These are phyloP conservation scores for Rhizomucor miehei DNA, from an alignment of 371 early-diverging fungal genomes.

Conservation along the genomic window DNA sequence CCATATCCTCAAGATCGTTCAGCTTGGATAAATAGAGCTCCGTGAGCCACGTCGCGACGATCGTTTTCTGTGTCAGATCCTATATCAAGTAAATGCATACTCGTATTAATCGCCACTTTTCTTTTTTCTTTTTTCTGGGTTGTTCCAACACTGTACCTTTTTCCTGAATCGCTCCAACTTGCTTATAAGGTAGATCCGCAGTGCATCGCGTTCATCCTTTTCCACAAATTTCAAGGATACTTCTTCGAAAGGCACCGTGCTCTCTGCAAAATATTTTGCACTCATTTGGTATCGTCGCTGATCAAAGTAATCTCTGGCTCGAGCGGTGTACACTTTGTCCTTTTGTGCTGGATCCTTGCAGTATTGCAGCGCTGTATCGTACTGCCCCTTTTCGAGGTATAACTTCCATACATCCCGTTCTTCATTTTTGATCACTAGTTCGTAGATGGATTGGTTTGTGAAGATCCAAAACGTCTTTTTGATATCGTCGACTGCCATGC, in stretches of 20 bases:
- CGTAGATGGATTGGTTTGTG: constrained; percentile 75
- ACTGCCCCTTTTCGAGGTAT: constrained; percentile 72
- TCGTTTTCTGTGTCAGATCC: constrained; percentile 79
- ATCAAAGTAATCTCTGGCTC: constrained; percentile 83
- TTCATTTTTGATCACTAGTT: constrained; percentile 84
- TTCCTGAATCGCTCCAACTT: constrained; percentile 62
- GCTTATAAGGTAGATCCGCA: constrained; percentile 70
- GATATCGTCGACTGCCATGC: constrained; percentile 69
- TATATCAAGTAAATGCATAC: constrained; percentile 19
- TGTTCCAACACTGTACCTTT: too few relatives aligned
- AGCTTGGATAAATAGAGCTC: constrained; percentile 80
- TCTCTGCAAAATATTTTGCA: constrained; percentile 84
- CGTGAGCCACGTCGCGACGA: constrained; percentile 86
- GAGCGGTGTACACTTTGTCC: constrained; percentile 75
- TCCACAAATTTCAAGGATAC: constrained; percentile 76
- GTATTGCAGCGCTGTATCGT: constrained; percentile 72
- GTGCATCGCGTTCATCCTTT: constrained; percentile 68
- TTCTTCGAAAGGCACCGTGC: constrained; percentile 82
- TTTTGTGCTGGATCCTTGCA: constrained; percentile 75
- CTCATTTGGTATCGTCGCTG: constrained; percentile 71
- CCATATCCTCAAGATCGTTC: constrained; percentile 65
- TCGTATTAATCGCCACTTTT: not conserved
- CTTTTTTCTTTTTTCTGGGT: too few relatives aligned
- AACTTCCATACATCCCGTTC: constrained; percentile 92
- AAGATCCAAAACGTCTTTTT: constrained; percentile 89